Percentiles rank a stretch among this genome's conserved stretches.
Evolutionary conservation across 192 early-diverging fungal species (phyloP).

Genomic region (Mortierella alpina): DNA sequence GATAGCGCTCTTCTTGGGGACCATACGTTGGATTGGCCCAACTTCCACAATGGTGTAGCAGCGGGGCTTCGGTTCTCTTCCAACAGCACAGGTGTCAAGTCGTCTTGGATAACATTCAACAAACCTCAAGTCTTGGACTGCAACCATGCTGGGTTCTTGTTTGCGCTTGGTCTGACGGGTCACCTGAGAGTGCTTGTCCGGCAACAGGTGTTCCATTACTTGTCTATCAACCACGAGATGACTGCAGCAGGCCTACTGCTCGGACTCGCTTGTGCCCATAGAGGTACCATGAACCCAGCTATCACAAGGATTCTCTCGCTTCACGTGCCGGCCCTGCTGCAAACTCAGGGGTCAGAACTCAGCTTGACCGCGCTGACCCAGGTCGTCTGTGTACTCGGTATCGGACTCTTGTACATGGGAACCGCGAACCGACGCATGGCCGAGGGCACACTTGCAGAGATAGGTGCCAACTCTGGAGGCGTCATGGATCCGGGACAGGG

Average conservation of each 20-base stretch:
- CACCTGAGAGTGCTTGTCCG: constrained; percentile 74
- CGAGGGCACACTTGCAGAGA: constrained; percentile 79
- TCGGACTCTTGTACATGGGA: constrained; percentile 82
- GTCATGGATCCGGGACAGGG: constrained; percentile 26
- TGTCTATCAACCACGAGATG: constrained; percentile 73
- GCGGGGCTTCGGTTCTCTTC: constrained; percentile 76
- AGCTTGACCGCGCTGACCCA: constrained; percentile 73
- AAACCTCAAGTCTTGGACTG: constrained; percentile 63
- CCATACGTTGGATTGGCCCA: constrained; percentile 76
- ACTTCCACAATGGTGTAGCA: constrained; percentile 91
- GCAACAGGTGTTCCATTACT: constrained; percentile 70
- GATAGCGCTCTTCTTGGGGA: constrained; percentile 56
- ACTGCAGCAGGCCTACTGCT: constrained; percentile 81
- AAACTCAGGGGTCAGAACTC: constrained; percentile 66
- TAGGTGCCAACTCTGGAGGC: constrained; percentile 47
- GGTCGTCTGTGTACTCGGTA: constrained; percentile 76
- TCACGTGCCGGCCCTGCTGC: constrained; percentile 80
- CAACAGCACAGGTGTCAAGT: constrained; percentile 63
- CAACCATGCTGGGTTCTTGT: constrained; percentile 82
- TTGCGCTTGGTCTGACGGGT: constrained; percentile 85
- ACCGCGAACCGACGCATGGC: constrained; percentile 77
- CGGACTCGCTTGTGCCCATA: constrained; percentile 76
- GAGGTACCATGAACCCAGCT: constrained; percentile 71
- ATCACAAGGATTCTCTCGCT: constrained; percentile 79
- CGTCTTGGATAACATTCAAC: constrained; percentile 87